Evolutionary conservation across 495 filamentous ascomycete species (phyloP).

Genomic region (Aspergillus avenaceus): DNA sequence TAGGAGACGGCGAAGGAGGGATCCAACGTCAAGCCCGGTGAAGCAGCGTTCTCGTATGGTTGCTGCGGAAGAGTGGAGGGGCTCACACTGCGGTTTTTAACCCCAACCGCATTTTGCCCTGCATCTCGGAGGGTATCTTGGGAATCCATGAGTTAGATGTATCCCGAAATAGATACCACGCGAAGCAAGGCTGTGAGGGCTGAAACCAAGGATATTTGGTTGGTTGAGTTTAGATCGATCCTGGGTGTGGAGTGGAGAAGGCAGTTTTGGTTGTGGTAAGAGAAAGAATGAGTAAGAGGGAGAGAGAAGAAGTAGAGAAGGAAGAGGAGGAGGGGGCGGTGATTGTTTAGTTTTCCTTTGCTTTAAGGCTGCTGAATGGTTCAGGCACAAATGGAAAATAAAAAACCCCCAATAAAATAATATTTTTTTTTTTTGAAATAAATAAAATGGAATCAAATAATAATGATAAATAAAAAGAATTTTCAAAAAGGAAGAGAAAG

Average conservation of each 20-base stretch:
- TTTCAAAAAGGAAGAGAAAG: too few species aligned
- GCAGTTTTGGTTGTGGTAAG: slow-evolving; percentile 4
- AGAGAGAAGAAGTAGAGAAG: slow-evolving; percentile 1
- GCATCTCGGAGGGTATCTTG: slow-evolving; percentile 30
- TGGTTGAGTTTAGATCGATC: too few species aligned
- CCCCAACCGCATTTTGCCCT: slow-evolving; percentile 22
- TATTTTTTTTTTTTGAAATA: too few species aligned
- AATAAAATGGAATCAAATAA: too few species aligned
- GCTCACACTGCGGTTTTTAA: slow-evolving; percentile 40
- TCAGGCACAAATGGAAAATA: background rate
- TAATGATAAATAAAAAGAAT: too few species aligned
- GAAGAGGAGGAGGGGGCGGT: too few species aligned
- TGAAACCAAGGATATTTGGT: slow-evolving; percentile 8
- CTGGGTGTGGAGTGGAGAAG: too few species aligned
- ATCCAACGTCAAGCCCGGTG: slow-evolving; percentile 33
- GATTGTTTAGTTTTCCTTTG: too few species aligned
- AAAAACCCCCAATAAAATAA: too few species aligned
- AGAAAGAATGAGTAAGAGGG: slow-evolving; percentile 4
- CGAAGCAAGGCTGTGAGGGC: slow-evolving; percentile 18
- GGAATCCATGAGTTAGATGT: slow-evolving; percentile 30
- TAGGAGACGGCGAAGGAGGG: slow-evolving; percentile 31
- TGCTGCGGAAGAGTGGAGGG: slow-evolving; percentile 34
- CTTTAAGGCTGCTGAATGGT: slow-evolving; percentile 2
- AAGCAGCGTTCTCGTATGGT: slow-evolving; percentile 32
- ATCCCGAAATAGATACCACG: slow-evolving; percentile 25